A percentile compares a stretch with the other conserved stretches of the same genome.
phyloP scores from a whole-genome alignment of 2,329 filamentous ascomycete species.

The Aureobasidium sp. region DNA sequence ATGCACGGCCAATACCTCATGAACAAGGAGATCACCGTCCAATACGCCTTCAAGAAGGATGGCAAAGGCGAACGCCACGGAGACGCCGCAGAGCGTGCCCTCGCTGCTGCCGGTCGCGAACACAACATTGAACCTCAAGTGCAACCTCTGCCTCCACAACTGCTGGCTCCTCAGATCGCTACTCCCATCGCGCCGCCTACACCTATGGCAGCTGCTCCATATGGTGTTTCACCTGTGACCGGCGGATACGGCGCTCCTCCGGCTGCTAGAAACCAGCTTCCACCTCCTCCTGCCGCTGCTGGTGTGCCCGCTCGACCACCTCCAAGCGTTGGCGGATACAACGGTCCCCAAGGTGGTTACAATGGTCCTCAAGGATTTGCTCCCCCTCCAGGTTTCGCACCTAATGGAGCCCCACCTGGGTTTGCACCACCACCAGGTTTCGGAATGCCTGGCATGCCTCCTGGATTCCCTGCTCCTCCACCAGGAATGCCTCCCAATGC shows the following conservation, averaged over 20 bases:
- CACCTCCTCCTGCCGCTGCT: conserved; percentile 50
- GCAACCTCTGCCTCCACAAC: conserved; percentile 65
- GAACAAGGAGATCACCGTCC: conserved; percentile 92
- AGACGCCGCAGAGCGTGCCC: conserved; percentile 83
- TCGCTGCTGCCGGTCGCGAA: conserved; percentile 86
- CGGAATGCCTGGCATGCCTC: conserved; percentile 33
- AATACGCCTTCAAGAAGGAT: conserved; percentile 99
- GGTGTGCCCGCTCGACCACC: conserved; percentile 62
- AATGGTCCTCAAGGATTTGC: conserved; percentile 38
- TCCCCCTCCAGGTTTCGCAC: conserved; percentile 30
- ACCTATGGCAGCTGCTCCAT: conserved; percentile 24
- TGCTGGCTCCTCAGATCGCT: conserved; percentile 46
- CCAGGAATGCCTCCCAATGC: conserved; percentile 13
- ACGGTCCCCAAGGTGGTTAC: conserved; percentile 47
- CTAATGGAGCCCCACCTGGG: conserved; percentile 29
- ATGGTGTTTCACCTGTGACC: conserved; percentile 15
- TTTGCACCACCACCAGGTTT: conserved; percentile 28
- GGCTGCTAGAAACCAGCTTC: conserved; percentile 39
- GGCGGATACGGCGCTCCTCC: conserved; percentile 14
- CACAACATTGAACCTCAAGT: conserved; percentile 82
- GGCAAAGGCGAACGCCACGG: conserved; percentile 95
- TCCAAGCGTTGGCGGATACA: conserved; percentile 58
- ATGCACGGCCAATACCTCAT: conserved; percentile 96
- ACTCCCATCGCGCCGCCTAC: conserved; percentile 35
- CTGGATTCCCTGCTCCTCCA: conserved; percentile 32